Base-by-base conservation (phyloP, 768 basidiomycete species). In the Rhizopogon roseolus region DNA sequence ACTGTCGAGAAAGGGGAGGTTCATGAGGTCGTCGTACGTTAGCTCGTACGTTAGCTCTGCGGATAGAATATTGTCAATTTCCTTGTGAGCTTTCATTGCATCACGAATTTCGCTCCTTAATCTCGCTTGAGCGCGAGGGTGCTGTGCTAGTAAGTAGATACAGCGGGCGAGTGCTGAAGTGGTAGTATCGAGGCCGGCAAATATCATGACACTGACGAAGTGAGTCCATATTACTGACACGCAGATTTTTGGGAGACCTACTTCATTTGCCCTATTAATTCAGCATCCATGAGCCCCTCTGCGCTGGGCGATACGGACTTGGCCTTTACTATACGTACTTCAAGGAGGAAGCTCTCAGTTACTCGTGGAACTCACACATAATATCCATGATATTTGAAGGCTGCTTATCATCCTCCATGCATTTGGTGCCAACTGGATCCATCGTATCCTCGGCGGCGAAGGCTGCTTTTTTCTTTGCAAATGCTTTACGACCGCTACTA, bases 191-290 rank as follows among this genome's bases (percentile, higher is more conserved):
- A 71, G 73, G 1, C 69, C 76, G 0, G 76, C 76, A 44, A 76
- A 71, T 17, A 71, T 67, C 37, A 80, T 60, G 16, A 78, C 75
- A 6, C 77, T 78, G 49, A 29, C 2, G 4, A 41, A 8, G 22
- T 25, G 6, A 13, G 29, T 22, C 8, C 0, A 36, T 36, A 14
- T 16, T 22, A 14, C 19, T 3, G 3, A 36, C 19, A 13, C 7
- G 38, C 52, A 19, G 40, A 52, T 41, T 27, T 39, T 42, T 16
- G 22, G 45, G 17, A 22, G 27, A 64, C 73, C 39, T 58, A 77
- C 78, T 77, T 77, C 74, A 80, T 77, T 57, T 80, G 78, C 0
- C 77, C 78, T 1, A 76, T 70, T 36, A 80, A 59, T 53, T 80
- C 78, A 22, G 61, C 58, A 50, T 80, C 77, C 41, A 64, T 68